Evolutionary conservation across 805 yeast genomes (phyloP), one percentile per base, ranked within the genome.

Genomic region (Candida boleticola): DNA sequence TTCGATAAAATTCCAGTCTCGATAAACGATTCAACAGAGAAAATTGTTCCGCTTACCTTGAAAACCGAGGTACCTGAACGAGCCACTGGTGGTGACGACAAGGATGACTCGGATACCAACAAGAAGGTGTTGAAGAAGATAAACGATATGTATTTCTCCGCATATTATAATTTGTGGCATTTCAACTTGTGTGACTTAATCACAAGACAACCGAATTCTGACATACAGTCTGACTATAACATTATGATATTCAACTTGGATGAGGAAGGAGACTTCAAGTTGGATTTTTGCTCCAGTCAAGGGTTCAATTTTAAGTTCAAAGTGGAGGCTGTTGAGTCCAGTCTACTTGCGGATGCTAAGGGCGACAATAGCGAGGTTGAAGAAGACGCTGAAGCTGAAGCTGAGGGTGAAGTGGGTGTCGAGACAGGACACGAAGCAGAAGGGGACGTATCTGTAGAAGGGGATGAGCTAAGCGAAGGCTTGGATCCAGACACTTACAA

Each of bases 131-230:
- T 63, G 19, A 65, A 76, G 55, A 69, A 67, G 44, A 70, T 79
- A 42, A 82, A 81, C 56, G 88, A 83, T 53, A 63, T 74, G 30
- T 79, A 81, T 50, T 78, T 80, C 55, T 68, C 76, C 13, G 79
- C 89, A 1, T 84, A 81, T 60, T 82, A 81, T 54, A 81, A 82
- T 52, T 71, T 82, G 43, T 85, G 95, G 95, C 88, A 85, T 58
- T 82, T 81, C 58, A 83, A 83, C 52, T 64, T 85, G 35, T 78
- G 89, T 52, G 92, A 85, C 55, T 72, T 55, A 37, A 39, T 48
- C 3, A 45, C 55, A 35, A 43, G 45, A 10, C 41, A 38, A 23
- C 41, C 41, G 10, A 42, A 48, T 30, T 43, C 42, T 18, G 23
- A 40, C 23, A 39, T 36, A 25, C 30, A 32, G 25, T 26, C 38